Evolutionary conservation across 1,284 basidiomycete species (phyloP).

Genomic region (Phlebopus sp.): DNA sequence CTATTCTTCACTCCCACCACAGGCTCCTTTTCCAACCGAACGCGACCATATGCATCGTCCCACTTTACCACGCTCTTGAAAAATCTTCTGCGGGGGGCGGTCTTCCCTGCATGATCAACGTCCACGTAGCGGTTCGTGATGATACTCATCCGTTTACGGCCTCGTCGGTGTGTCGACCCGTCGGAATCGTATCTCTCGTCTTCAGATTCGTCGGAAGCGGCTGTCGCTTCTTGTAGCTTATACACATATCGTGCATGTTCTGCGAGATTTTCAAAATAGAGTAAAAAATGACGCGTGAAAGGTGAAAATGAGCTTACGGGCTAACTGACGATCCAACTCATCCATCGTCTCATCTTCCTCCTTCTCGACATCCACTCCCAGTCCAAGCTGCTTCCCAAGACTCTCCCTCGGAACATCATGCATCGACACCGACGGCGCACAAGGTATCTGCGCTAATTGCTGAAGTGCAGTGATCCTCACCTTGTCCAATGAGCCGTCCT

Average conservation of each 20-base stretch:
- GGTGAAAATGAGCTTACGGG: conserved; percentile 48
- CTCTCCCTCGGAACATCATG: conserved; percentile 77
- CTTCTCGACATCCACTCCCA: conserved; percentile 35
- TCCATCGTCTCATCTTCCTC: conserved; percentile 49
- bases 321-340: conserved; percentile 64
- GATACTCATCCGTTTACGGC: conserved; percentile 63
- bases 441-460: conserved; percentile 73
- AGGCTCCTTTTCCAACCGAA: conserved; percentile 24
- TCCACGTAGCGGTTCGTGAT: conserved; percentile 57
- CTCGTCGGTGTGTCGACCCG: conserved; percentile 36
- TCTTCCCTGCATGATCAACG: conserved; percentile 25
- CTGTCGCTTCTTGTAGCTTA: conserved; percentile 52
- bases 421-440: conserved; percentile 87
- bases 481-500: conserved; percentile 77
- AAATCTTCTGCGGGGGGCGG: conserved; percentile 44
- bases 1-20: conserved; percentile 15
- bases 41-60: conserved; percentile 32
- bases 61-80: conserved; percentile 51
- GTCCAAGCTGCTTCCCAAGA: conserved; percentile 60
- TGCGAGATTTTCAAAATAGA: conserved; percentile 24
- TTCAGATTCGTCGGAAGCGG: conserved; percentile 44
- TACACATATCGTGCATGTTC: conserved; percentile 67
- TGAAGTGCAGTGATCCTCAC: conserved; percentile 80
- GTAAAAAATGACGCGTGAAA: not conserved
- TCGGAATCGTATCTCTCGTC: conserved; percentile 55